Conservation (phyloP, 768 basidiomycete species). For the Lentinula sp. region DNA sequence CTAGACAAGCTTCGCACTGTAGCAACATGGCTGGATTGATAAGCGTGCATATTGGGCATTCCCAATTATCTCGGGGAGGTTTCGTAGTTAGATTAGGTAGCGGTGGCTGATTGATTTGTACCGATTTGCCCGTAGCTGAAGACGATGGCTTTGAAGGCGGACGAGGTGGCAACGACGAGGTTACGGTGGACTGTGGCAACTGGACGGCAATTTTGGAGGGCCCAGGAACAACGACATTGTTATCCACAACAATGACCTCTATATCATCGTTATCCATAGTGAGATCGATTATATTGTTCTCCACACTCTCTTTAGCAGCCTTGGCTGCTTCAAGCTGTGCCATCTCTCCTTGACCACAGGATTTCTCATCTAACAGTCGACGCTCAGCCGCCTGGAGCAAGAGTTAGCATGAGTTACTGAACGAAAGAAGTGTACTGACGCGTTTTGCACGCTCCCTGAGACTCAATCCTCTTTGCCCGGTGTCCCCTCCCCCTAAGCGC, state of each 20-base stretch:
- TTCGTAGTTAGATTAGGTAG: not conserved
- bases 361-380: slow-evolving; percentile 64
- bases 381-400: slow-evolving; percentile 75
- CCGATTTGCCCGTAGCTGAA: not conserved
- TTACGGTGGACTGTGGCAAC: not conserved
- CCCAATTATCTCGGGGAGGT: slow-evolving; percentile 29
- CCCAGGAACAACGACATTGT: slow-evolving; percentile 9
- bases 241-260: slow-evolving; percentile 23
- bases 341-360: slow-evolving; percentile 58
- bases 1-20: slow-evolving; percentile 60
- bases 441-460: slow-evolving; percentile 71
- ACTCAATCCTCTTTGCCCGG: slow-evolving; percentile 26
- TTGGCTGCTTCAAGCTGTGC: slow-evolving; percentile 61
- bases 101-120: not conserved
- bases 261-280: slow-evolving; percentile 34
- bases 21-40: slow-evolving; percentile 42
- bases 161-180: not conserved
- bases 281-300: slow-evolving; percentile 55
- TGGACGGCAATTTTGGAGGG: slow-evolving; percentile 15
- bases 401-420: slow-evolving; percentile 3
- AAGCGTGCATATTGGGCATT: slow-evolving; percentile 60
- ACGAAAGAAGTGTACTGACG: slow-evolving; percentile 30
- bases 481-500: slow-evolving; percentile 52
- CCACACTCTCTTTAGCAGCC: slow-evolving; percentile 59
- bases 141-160: not conserved